phyloP scores from a whole-genome alignment of 805 yeast genomes.

The Candida germanica region DNA sequence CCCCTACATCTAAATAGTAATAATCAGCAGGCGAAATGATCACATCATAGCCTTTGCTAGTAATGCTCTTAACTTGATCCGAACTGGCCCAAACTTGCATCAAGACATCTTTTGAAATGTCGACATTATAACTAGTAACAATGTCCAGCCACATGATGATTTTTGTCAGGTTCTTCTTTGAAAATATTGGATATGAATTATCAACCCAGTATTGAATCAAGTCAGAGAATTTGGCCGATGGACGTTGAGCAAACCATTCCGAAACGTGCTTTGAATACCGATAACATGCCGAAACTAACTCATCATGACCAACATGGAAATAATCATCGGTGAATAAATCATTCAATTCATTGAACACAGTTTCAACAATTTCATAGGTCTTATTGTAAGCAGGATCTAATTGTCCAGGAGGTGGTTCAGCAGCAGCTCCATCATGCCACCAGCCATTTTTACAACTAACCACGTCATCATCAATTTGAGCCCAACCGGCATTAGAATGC shows the following conservation, averaged over 20 bases:
- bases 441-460: constrained; percentile 28
- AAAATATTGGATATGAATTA: constrained; percentile 24
- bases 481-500: constrained; percentile 40
- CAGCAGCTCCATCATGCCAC: constrained; percentile 27
- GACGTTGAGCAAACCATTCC: constrained; percentile 2
- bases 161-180: constrained; percentile 7
- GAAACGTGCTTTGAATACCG: not conserved
- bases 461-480: constrained; percentile 21
- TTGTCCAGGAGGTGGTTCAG: constrained; percentile 42
- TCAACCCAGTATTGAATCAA: constrained; percentile 34
- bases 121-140: constrained; percentile 16
- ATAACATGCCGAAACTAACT: constrained; percentile 32
- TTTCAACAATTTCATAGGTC: constrained; percentile 29
- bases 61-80: constrained; percentile 21
- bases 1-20: constrained; percentile 41
- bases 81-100: constrained; percentile 33
- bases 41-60: constrained; percentile 34
- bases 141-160: constrained; percentile 44
- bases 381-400: constrained; percentile 28
- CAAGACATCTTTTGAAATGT: constrained; percentile 28
- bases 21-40: constrained; percentile 31
- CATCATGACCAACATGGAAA: constrained; percentile 44
- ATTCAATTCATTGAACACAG: constrained; percentile 31
- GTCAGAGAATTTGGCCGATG: constrained; percentile 17
- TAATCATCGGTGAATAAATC: constrained; percentile 29